Conservation (phyloP, 2,329 filamentous ascomycete species). For the Parasarocladium wereldwijsianum region DNA sequence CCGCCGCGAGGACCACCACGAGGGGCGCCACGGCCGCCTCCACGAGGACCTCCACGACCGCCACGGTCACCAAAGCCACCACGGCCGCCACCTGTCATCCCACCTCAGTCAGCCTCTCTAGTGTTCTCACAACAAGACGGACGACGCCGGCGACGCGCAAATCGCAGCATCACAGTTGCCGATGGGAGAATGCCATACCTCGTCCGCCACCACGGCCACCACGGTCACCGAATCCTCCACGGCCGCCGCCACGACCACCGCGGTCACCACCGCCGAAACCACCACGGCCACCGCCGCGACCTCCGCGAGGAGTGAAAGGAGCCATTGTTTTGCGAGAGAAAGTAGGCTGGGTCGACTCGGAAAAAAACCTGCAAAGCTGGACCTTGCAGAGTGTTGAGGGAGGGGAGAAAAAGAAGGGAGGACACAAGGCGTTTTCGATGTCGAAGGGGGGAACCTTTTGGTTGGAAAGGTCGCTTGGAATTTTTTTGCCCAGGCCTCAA, state of each 20-base stretch:
- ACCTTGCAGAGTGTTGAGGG: neutral
- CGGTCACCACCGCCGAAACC: constrained; percentile 13
- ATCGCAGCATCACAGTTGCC: constrained; percentile 14
- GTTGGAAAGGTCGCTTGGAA: too few species aligned
- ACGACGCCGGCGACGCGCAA: too few species aligned
- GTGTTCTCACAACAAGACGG: too few species aligned
- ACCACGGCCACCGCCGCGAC: constrained; percentile 14
- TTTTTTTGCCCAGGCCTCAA: too few species aligned
- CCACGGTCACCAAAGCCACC: constrained; percentile 14
- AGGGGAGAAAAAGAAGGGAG: neutral
- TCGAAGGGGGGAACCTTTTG: neutral
- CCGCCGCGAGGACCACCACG: constrained; percentile 15
- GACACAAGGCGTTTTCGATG: too few species aligned
- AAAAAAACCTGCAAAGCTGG: neutral
- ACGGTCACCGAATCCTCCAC: constrained; percentile 18
- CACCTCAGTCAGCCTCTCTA: too few species aligned
- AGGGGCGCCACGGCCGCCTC: constrained; percentile 12
- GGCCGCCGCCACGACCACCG: constrained; percentile 20
- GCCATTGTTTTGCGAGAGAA: constrained; percentile 7
- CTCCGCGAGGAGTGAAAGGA: constrained; percentile 14
- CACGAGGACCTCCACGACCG: constrained; percentile 22
- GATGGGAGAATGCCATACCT: constrained; percentile 9
- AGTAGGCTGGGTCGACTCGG: neutral
- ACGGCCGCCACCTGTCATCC: constrained; percentile 17
- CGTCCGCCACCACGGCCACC: constrained; percentile 22